A percentile compares a stretch with the other conserved stretches of the same genome.
Conservation (phyloP, 1,284 basidiomycete genomes). For the Cutaneotrichosporon dermatis region DNA sequence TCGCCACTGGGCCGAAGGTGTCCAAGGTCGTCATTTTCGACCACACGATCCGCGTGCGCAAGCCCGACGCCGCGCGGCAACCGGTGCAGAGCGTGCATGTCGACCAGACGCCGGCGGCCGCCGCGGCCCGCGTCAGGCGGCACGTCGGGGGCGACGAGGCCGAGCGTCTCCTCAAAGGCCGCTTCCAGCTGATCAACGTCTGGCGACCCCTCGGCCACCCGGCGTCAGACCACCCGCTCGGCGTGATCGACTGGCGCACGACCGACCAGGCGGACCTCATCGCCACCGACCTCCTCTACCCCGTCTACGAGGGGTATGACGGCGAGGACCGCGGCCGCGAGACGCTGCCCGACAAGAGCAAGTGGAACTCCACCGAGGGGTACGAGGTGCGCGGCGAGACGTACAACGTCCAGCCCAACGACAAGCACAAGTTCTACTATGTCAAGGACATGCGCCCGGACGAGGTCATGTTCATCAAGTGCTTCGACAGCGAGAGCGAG, state of each 20-base stretch:
- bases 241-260: conserved; percentile 19
- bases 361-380: conserved; percentile 4
- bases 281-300: conserved; percentile 17
- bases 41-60: conserved; percentile 20
- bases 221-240: conserved; percentile 14
- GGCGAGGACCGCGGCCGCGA: conserved; percentile 20
- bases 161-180: conserved; percentile 16
- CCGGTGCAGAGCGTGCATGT: conserved; percentile 19
- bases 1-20: conserved; percentile 10
- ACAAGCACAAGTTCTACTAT: conserved; percentile 17
- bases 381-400: conserved; percentile 20
- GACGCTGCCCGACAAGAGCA: neutral
- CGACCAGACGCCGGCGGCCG: conserved; percentile 21
- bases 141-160: conserved; percentile 12
- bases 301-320: conserved; percentile 7
- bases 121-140: conserved; percentile 11
- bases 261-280: conserved; percentile 10
- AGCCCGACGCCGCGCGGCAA: conserved; percentile 14
- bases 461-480: conserved; percentile 25
- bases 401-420: conserved; percentile 15
- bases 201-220: conserved; percentile 19
- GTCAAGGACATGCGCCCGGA: conserved; percentile 20
- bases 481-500: conserved; percentile 16
- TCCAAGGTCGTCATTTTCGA: conserved; percentile 16
- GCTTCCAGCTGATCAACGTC: conserved; percentile 24